A percentile compares a stretch with the other conserved stretches of the same genome.
Evolutionary conservation across 176 grass and related monocot genomes (phyloP).

Genomic region (Hordeum vulgare): DNA sequence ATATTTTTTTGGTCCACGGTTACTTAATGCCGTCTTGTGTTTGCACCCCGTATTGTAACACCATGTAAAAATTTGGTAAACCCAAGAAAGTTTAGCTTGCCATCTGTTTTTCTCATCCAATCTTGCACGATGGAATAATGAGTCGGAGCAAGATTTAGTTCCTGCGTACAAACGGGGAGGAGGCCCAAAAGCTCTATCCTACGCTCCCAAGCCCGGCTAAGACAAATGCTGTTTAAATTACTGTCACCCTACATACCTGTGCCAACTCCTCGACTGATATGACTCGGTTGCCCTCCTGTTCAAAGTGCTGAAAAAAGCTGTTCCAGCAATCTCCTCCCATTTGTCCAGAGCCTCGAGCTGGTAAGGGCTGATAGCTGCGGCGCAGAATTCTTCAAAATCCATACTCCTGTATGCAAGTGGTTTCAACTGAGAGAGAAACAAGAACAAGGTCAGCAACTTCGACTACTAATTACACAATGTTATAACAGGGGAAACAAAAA

Average conservation of each 20-base stretch:
- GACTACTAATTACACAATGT: no score
- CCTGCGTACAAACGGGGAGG: conserved; percentile 32
- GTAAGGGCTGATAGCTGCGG: no score
- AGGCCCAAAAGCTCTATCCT: not conserved
- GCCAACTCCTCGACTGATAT: no score
- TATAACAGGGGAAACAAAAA: no score
- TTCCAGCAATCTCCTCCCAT: no score
- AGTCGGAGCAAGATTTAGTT: conserved; percentile 71
- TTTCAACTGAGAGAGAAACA: no score
- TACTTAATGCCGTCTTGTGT: conserved; percentile 83
- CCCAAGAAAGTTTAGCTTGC: conserved; percentile 92
- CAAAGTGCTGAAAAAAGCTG: no score
- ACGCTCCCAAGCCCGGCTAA: not conserved
- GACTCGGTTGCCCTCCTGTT: no score
- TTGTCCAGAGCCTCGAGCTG: no score
- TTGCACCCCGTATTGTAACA: conserved; percentile 78
- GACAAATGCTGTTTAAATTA: not conserved
- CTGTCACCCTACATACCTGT: conserved; percentile 25
- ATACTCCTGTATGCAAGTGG: no score
- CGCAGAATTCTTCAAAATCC: no score
- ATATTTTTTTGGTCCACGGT: conserved; percentile 22
- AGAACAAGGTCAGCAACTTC: no score
- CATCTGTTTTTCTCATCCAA: conserved; percentile 94
- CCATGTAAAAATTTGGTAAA: conserved; percentile 99
- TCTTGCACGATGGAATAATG: conserved; percentile 87